phyloP scores from a whole-genome alignment of 805 yeast genomes.

The Ogataea dorogensis region DNA sequence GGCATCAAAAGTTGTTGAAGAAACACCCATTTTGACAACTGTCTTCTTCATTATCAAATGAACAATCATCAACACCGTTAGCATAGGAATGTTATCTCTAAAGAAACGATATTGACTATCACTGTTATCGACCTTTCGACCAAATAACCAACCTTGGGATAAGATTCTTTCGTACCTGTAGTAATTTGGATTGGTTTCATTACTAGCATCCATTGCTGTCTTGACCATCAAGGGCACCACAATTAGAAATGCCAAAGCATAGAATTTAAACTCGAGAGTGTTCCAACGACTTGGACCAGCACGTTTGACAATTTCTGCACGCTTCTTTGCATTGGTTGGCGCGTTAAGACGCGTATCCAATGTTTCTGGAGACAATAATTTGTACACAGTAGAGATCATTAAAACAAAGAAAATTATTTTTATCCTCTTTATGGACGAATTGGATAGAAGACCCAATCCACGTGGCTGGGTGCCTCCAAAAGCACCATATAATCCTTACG shows the following conservation, averaged over 20 bases:
- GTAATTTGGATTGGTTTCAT: slow-evolving; percentile 72
- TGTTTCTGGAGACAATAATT: slow-evolving; percentile 49
- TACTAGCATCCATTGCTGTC: slow-evolving; percentile 79
- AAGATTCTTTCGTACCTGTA: slow-evolving; percentile 57
- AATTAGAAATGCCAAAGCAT: slow-evolving; percentile 57
- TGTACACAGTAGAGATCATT: slow-evolving; percentile 14
- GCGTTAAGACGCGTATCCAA: slow-evolving; percentile 51
- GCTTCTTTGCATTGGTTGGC: slow-evolving; percentile 34
- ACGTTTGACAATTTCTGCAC: slow-evolving; percentile 32
- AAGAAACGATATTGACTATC: slow-evolving; percentile 88
- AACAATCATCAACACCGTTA: slow-evolving; percentile 50
- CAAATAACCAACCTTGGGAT: slow-evolving; percentile 85
- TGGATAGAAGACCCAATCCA: slow-evolving; percentile 70
- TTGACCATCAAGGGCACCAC: slow-evolving; percentile 81
- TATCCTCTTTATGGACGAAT: slow-evolving; percentile 7
- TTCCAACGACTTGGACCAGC: slow-evolving; percentile 60
- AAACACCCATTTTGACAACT: slow-evolving; percentile 26
- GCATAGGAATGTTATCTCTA: slow-evolving; percentile 70
- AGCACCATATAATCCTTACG: slow-evolving; percentile 86
- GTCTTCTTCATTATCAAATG: slow-evolving; percentile 56
- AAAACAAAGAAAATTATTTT: slow-evolving; percentile 1
- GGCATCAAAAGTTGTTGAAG: slow-evolving; percentile 67
- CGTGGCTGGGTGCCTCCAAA: slow-evolving; percentile 77
- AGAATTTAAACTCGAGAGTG: slow-evolving; percentile 71
- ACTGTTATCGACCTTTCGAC: slow-evolving; percentile 87